A percentile compares a stretch with the other conserved stretches of the same genome.
Conservation (phyloP, 108 stramenopile species). For the Pseudonitzschia multiseries region DNA sequence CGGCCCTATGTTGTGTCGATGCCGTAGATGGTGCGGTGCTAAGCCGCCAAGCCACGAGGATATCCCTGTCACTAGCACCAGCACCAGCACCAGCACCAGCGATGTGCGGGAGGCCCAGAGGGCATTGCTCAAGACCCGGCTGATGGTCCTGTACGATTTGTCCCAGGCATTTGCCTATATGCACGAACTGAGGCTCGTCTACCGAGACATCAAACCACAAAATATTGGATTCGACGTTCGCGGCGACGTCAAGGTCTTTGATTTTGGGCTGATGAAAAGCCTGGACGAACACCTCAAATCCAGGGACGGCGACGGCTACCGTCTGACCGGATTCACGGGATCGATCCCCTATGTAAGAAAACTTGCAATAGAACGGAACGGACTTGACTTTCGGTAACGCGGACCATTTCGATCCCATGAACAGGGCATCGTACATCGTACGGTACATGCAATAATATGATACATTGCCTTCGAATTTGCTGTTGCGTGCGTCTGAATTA, state of each 20-base stretch:
- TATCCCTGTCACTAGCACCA: constrained; percentile 2
- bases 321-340: constrained; percentile 36
- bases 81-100: background rate
- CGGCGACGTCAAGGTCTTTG: constrained; percentile 53
- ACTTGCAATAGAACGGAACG: background rate
- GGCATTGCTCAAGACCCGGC: constrained; percentile 46
- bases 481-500: too few relatives aligned
- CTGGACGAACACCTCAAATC: constrained; percentile 26
- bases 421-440: too few relatives aligned
- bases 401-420: too few relatives aligned
- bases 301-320: constrained; percentile 33
- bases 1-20: background rate
- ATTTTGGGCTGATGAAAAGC: constrained; percentile 47
- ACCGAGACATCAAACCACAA: constrained; percentile 29
- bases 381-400: constrained; percentile 2
- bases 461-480: too few relatives aligned
- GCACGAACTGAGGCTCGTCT: constrained; percentile 40
- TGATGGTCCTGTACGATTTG: constrained; percentile 69
- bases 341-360: constrained; percentile 27
- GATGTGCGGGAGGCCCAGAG: background rate
- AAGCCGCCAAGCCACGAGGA: too few relatives aligned
- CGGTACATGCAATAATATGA: too few relatives aligned
- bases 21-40: background rate
- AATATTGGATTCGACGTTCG: constrained; percentile 54
- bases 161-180: constrained; percentile 63